A percentile compares a stretch with the other conserved stretches of the same genome.
Conservation (phyloP, 805 yeast species). For the Blastobotrys mokoenaii region DNA sequence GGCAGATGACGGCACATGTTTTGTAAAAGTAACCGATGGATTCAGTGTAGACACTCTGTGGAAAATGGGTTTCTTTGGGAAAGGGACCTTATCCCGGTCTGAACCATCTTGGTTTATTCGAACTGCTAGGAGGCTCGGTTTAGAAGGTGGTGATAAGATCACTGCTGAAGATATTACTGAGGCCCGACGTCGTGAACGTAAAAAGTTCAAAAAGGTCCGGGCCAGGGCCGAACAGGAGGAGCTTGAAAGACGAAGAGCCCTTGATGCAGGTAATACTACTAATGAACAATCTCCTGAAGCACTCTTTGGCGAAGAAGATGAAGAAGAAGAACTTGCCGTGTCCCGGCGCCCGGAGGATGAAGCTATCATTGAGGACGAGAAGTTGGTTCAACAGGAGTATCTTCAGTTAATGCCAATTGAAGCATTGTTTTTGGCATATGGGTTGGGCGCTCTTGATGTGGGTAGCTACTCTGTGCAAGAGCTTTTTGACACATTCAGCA, state of each 20-base stretch:
- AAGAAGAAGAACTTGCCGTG: background rate
- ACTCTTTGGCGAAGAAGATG: background rate
- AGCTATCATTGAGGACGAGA: conserved; percentile 24
- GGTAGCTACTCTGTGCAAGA: conserved; percentile 23
- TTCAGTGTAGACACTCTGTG: conserved; percentile 54
- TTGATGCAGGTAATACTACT: conserved; percentile 28
- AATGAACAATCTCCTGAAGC: background rate
- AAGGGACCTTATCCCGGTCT: conserved; percentile 79
- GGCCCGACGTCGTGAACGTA: conserved; percentile 61
- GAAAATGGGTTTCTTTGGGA: conserved; percentile 88
- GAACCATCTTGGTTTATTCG: conserved; percentile 89
- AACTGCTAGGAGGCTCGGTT: conserved; percentile 45
- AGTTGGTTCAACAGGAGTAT: conserved; percentile 28
- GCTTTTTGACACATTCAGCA: conserved; percentile 15
- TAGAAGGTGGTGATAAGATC: conserved; percentile 31
- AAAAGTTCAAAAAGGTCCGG: conserved; percentile 62
- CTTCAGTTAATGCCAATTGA: conserved; percentile 73
- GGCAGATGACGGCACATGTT: conserved; percentile 17
- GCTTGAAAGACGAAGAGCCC: conserved; percentile 33
- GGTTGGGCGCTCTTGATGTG: conserved; percentile 41
- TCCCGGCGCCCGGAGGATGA: conserved; percentile 32
- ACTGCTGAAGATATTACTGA: conserved; percentile 71
- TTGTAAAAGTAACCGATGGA: conserved; percentile 30
- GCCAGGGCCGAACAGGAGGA: conserved; percentile 46
- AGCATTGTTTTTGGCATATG: conserved; percentile 57